phyloP scores from a whole-genome alignment of 1,284 basidiomycete genomes.

The Boletellus deceptivus region DNA sequence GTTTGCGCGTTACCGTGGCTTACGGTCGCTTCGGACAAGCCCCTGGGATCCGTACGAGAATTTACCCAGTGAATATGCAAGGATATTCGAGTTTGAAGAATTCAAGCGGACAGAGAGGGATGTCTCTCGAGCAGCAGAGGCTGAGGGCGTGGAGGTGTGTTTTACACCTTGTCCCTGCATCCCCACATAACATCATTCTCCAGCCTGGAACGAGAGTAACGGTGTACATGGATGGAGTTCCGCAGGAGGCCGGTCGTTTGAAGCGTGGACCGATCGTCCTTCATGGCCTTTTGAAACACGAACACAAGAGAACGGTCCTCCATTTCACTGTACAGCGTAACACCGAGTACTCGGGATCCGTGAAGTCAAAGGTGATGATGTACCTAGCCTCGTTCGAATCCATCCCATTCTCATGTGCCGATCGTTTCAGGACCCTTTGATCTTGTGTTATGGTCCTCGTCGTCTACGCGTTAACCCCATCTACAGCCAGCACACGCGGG shows the following conservation, averaged over 20 bases:
- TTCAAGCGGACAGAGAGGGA: slow-evolving; percentile 83
- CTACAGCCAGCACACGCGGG: slow-evolving; percentile 90
- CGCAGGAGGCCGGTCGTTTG: slow-evolving; percentile 45
- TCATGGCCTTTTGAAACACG: slow-evolving; percentile 89
- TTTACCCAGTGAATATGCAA: slow-evolving; percentile 89
- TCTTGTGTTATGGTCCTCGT: slow-evolving; percentile 88
- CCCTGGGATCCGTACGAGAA: slow-evolving; percentile 99
- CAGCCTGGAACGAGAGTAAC: slow-evolving; percentile 82
- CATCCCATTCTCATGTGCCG: neutral
- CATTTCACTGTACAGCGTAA: slow-evolving; percentile 95
- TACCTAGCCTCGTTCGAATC: neutral
- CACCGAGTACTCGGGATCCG: slow-evolving; percentile 88
- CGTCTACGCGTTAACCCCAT: slow-evolving; percentile 83
- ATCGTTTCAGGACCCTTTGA: slow-evolving; percentile 70
- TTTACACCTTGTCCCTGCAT: neutral
- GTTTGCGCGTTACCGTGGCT: slow-evolving; percentile 90
- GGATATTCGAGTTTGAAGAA: slow-evolving; percentile 97
- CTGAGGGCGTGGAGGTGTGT: slow-evolving; percentile 62
- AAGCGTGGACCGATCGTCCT: slow-evolving; percentile 60
- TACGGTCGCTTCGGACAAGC: slow-evolving; percentile 91
- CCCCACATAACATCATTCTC: neutral
- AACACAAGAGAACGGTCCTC: slow-evolving; percentile 93
- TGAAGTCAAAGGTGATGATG: slow-evolving; percentile 82
- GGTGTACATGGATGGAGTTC: slow-evolving; percentile 71
- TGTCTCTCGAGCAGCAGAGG: slow-evolving; percentile 64